A percentile compares a stretch with the other conserved stretches of the same genome.
phyloP scores from a whole-genome alignment of 352 stramenopile genomes.

The Phytophthora hibernalis region DNA sequence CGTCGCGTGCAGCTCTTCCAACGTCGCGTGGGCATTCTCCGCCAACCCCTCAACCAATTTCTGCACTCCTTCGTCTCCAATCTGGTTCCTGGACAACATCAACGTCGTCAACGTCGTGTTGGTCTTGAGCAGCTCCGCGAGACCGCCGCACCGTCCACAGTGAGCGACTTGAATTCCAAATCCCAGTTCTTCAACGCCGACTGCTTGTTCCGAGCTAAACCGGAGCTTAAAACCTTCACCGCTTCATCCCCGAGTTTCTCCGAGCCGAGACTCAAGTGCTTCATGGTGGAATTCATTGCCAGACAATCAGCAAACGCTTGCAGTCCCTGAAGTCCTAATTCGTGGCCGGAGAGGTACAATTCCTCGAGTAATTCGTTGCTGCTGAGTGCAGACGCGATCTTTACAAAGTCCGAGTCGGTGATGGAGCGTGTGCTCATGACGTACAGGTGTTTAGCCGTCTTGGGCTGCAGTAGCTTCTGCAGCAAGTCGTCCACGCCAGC shows the following conservation, averaged over 20 bases:
- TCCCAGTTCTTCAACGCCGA: slow-evolving; percentile 71
- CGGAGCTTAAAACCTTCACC: slow-evolving; percentile 52
- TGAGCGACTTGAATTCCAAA: slow-evolving; percentile 76
- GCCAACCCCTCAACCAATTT: slow-evolving; percentile 46
- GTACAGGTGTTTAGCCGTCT: slow-evolving; percentile 71
- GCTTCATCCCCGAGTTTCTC: slow-evolving; percentile 63
- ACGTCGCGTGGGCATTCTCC: slow-evolving; percentile 37
- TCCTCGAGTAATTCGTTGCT: slow-evolving; percentile 71
- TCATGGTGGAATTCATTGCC: slow-evolving; percentile 68
- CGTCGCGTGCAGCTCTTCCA: slow-evolving; percentile 55
- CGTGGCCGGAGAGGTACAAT: slow-evolving; percentile 81
- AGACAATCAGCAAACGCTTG: slow-evolving; percentile 72
- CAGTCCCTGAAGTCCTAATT: slow-evolving; percentile 48
- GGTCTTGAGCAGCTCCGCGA: slow-evolving; percentile 60
- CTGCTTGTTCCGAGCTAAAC: slow-evolving; percentile 58
- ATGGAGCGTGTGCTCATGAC: slow-evolving; percentile 79
- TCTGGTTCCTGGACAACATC: slow-evolving; percentile 67
- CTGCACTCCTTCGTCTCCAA: slow-evolving; percentile 54
- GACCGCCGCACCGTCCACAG: slow-evolving; percentile 43
- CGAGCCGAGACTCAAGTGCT: slow-evolving; percentile 71
- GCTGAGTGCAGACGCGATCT: slow-evolving; percentile 60
- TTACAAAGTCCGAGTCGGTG: slow-evolving; percentile 55
- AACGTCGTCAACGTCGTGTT: slow-evolving; percentile 58
- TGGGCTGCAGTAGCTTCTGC: slow-evolving; percentile 64
- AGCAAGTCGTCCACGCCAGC: slow-evolving; percentile 79